Evolutionary conservation across 2,329 filamentous ascomycete genomes (phyloP).

Genomic region (Trichoderma breve): DNA sequence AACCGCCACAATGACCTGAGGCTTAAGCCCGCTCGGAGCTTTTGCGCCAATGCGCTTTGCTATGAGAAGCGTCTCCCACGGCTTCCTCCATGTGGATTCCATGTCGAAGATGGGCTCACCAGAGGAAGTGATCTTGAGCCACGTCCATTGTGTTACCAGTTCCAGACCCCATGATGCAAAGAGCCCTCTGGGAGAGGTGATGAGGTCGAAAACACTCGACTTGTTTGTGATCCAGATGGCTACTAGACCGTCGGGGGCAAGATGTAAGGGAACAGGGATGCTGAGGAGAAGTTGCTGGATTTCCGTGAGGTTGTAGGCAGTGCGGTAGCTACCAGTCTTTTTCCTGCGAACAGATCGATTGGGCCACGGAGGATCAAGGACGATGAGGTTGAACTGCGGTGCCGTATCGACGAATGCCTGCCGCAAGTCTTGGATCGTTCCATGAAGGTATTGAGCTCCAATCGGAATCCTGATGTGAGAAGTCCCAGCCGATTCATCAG

Average conservation of each 20-base stretch:
- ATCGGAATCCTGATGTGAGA: conserved; percentile 38
- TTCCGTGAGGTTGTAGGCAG: conserved; percentile 45
- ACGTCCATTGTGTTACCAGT: conserved; percentile 69
- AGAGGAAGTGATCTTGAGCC: conserved; percentile 67
- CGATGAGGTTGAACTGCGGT: conserved; percentile 62
- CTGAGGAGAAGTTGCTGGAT: conserved; percentile 50
- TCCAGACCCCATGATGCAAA: conserved; percentile 67
- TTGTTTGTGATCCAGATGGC: conserved; percentile 80
- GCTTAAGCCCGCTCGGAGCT: conserved; percentile 26
- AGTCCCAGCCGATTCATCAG: background rate
- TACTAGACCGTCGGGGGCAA: conserved; percentile 57
- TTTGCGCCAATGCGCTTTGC: conserved; percentile 44
- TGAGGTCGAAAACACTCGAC: conserved; percentile 53
- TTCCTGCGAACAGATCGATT: conserved; percentile 70
- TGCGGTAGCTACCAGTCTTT: conserved; percentile 45
- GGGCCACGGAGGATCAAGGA: conserved; percentile 80
- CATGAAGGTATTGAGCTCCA: conserved; percentile 46
- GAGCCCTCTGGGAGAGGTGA: conserved; percentile 52
- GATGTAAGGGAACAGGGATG: conserved; percentile 55
- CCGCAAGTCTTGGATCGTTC: conserved; percentile 45
- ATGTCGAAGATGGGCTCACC: conserved; percentile 65
- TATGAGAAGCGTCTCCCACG: conserved; percentile 72
- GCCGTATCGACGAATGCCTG: conserved; percentile 42
- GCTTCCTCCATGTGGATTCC: conserved; percentile 65
- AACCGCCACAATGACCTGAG: conserved; percentile 64